These are phyloP conservation scores for Boletus sp. DNA, from an alignment of 768 basidiomycete genomes.

Conservation along the genomic window DNA sequence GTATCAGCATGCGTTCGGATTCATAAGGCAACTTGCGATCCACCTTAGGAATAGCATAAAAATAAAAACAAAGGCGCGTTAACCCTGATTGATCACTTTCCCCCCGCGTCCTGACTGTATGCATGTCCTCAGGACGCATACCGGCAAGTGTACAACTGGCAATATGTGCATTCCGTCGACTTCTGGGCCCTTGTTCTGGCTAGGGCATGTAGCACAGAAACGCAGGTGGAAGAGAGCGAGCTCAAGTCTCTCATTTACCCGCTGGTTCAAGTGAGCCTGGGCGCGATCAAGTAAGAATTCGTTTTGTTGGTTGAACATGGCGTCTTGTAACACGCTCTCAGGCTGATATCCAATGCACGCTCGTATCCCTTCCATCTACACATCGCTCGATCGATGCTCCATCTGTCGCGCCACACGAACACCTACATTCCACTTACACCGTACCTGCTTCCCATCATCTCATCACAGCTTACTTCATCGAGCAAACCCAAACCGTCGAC, in stretches of 20 bases:
- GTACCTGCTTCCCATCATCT: conserved; percentile 82
- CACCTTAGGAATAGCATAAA: conserved; percentile 91
- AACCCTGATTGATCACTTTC: background rate
- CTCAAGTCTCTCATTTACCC: conserved; percentile 91
- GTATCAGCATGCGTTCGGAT: conserved; percentile 95
- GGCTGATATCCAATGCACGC: conserved; percentile 84
- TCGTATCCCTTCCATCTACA: conserved; percentile 96
- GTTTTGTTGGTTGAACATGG: background rate
- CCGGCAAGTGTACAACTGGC: conserved; percentile 98
- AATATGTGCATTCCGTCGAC: conserved; percentile 92
- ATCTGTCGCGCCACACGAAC: conserved; percentile 77
- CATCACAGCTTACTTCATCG: conserved; percentile 63
- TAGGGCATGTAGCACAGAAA: conserved; percentile 66
- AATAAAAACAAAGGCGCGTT: conserved; percentile 69
- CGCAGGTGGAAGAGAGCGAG: conserved; percentile 62
- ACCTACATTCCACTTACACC: conserved; percentile 87
- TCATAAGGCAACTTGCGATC: conserved; percentile 92
- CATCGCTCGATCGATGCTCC: conserved; percentile 81
- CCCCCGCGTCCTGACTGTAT: conserved; percentile 5
- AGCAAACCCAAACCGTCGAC: conserved; percentile 81
- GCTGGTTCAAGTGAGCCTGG: conserved; percentile 89
- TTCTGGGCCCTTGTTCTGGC: conserved; percentile 93
- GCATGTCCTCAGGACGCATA: conserved; percentile 66
- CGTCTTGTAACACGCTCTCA: conserved; percentile 30
- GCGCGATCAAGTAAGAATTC: conserved; percentile 76